Conservation (phyloP, 78 protist genomes). For the Dictyostelium brefeldianum region DNA sequence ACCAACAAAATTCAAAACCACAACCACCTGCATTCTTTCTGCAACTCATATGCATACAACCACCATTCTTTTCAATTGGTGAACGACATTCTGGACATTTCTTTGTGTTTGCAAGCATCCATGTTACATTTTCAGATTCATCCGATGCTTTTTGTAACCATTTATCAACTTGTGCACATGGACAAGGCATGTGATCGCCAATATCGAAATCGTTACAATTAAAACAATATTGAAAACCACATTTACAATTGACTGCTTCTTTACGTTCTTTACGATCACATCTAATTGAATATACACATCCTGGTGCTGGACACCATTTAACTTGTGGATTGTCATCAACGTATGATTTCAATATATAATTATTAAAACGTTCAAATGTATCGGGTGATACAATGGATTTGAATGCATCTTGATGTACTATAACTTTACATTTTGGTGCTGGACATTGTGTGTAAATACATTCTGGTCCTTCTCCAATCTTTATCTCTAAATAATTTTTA, state of each 20-base stretch:
- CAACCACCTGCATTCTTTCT: slow-evolving; percentile 85
- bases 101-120: slow-evolving; percentile 91
- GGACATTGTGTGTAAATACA: slow-evolving; percentile 75
- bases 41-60: slow-evolving; percentile 93
- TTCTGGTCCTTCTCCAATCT: slow-evolving; percentile 75
- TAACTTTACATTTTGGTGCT: slow-evolving; percentile 80
- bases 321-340: slow-evolving; percentile 85
- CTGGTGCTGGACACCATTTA: slow-evolving; percentile 87
- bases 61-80: slow-evolving; percentile 89
- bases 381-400: slow-evolving; percentile 24
- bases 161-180: slow-evolving; percentile 66
- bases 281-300: slow-evolving; percentile 69
- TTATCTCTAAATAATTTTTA: slow-evolving; percentile 65
- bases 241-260: slow-evolving; percentile 78
- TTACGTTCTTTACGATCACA: slow-evolving; percentile 81
- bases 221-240: slow-evolving; percentile 86
- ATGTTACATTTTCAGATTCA: slow-evolving; percentile 88
- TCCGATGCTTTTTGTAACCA: slow-evolving; percentile 86
- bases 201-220: slow-evolving; percentile 74
- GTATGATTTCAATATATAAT: slow-evolving; percentile 50
- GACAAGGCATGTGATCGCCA: slow-evolving; percentile 86
- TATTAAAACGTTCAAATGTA: slow-evolving; percentile 21
- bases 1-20: slow-evolving; percentile 88
- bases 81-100: slow-evolving; percentile 80
- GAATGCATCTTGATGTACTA: slow-evolving; percentile 76